phyloP scores from a whole-genome alignment of 345 rosid genomes.

The Orychophragmus violaceus region DNA sequence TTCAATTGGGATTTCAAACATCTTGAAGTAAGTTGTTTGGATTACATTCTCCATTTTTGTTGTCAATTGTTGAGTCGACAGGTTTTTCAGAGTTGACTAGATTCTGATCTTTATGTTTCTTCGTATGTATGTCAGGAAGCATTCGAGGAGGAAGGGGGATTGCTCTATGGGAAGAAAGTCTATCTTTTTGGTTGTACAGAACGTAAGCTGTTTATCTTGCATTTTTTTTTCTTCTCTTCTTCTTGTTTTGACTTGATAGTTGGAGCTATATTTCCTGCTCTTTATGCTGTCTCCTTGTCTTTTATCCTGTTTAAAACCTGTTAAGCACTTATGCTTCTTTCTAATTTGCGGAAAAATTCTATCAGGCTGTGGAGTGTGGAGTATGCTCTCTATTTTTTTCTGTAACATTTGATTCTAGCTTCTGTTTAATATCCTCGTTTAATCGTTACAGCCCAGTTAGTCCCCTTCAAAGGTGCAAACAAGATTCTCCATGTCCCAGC shows the following conservation, averaged over 20 bases:
- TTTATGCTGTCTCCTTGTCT: neutral
- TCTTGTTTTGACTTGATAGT: neutral
- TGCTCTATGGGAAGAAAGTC: conserved; percentile 64
- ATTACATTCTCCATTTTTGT: neutral
- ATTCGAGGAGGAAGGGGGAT: conserved; percentile 86
- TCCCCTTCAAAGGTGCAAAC: conserved; percentile 45
- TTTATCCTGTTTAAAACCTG: neutral
- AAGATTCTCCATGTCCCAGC: conserved; percentile 61
- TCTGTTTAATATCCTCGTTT: neutral
- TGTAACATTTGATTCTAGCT: neutral
- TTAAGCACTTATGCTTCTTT: no score
- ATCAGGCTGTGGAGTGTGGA: no score
- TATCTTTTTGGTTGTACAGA: conserved; percentile 87
- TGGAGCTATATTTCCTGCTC: neutral
- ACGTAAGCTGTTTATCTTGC: conserved; percentile 51
- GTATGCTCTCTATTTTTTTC: no score
- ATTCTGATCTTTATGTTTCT: conserved; percentile 1
- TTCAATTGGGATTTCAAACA: conserved; percentile 79
- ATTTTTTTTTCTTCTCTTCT: neutral
- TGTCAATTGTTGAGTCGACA: neutral
- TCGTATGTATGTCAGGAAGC: conserved; percentile 51
- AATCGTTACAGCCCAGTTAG: conserved; percentile 78
- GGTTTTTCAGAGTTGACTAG: neutral
- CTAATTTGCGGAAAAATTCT: no score
- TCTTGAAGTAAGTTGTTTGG: conserved; percentile 66